These are phyloP conservation scores for Aspergillus hiratsukae DNA, from an alignment of 2,329 filamentous ascomycete genomes.

Conservation along the genomic window DNA sequence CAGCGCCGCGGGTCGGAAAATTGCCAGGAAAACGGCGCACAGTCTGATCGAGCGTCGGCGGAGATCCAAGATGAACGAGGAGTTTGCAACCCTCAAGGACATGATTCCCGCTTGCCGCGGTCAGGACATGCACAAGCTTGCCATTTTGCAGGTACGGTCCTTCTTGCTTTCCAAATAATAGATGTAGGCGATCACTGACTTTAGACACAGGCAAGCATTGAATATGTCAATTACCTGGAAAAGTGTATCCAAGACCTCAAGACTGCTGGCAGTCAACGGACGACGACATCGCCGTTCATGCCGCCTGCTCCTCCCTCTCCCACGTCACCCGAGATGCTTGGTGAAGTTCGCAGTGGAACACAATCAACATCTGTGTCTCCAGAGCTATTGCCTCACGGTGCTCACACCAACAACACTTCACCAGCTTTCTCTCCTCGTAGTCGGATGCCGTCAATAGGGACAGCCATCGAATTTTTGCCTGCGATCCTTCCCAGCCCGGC, in stretches of 20 bases:
- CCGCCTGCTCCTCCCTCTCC: slow-evolving; percentile 30
- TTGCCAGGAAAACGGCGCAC: slow-evolving; percentile 91
- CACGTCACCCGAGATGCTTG: slow-evolving; percentile 31
- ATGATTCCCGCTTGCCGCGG: slow-evolving; percentile 96
- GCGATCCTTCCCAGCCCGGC: slow-evolving; percentile 36
- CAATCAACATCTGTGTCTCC: slow-evolving; percentile 36
- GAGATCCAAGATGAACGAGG: slow-evolving; percentile 97
- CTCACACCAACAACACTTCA: slow-evolving; percentile 23
- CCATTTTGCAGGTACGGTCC: slow-evolving; percentile 75
- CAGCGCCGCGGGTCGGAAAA: slow-evolving; percentile 87
- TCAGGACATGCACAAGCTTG: slow-evolving; percentile 94
- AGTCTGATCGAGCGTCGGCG: slow-evolving; percentile 87
- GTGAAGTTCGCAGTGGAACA: slow-evolving; percentile 21
- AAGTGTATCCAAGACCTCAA: slow-evolving; percentile 81
- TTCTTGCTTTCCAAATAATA: slow-evolving; percentile 2
- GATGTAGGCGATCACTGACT: slow-evolving; percentile 4
- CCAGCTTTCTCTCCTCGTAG: slow-evolving; percentile 32
- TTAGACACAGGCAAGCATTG: slow-evolving; percentile 73
- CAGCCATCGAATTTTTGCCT: slow-evolving; percentile 22
- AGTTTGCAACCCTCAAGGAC: slow-evolving; percentile 86
- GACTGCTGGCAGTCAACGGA: slow-evolving; percentile 35
- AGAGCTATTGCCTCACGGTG: slow-evolving; percentile 22
- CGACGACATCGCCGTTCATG: slow-evolving; percentile 11
- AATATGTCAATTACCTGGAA: slow-evolving; percentile 91
- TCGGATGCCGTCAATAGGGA: slow-evolving; percentile 18